Evolutionary conservation across 2,329 filamentous ascomycete species (phyloP).

Genomic region (Arthrobotrys megalospora): DNA sequence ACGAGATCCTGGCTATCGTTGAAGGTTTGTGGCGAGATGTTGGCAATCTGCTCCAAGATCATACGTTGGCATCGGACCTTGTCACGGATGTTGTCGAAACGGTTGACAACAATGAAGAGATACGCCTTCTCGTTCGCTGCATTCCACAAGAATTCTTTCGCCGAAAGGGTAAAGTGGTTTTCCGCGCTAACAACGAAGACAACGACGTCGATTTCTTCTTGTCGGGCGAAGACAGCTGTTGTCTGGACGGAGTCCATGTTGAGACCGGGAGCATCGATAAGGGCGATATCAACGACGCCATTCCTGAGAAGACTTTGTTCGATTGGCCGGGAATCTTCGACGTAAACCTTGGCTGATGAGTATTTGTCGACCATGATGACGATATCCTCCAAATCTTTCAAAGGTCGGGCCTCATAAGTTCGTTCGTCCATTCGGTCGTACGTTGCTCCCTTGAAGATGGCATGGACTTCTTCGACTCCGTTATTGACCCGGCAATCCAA

Average conservation of each 20-base stretch:
- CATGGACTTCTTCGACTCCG: conserved; percentile 93
- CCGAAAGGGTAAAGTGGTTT: conserved; percentile 97
- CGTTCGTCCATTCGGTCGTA: conserved; percentile 94
- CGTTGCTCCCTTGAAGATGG: conserved; percentile 82
- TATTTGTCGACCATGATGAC: conserved; percentile 91
- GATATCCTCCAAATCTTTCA: conserved; percentile 86
- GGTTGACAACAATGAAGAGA: conserved; percentile 98
- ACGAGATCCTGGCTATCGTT: conserved; percentile 94
- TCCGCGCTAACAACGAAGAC: conserved; percentile 98
- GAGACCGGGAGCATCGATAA: conserved; percentile 95
- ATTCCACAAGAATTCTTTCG: conserved; percentile 97
- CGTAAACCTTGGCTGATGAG: conserved; percentile 95
- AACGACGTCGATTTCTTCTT: conserved; percentile 98
- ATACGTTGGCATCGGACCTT: conserved; percentile 91
- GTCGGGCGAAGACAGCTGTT: conserved; percentile 94
- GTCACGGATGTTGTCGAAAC: conserved; percentile 93
- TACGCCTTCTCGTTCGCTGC: conserved; percentile 98
- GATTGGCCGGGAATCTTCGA: conserved; percentile 88
- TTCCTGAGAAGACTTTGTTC: conserved; percentile 97
- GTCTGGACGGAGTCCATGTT: conserved; percentile 98
- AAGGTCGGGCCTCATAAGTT: conserved; percentile 88
- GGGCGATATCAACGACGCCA: conserved; percentile 95
- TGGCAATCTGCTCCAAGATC: conserved; percentile 89
- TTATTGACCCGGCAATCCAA: conserved; percentile 91
- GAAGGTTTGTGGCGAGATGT: conserved; percentile 90